These are phyloP conservation scores for Drechslerella dactyloides DNA, from an alignment of 2,329 filamentous ascomycete genomes.

Conservation along the genomic window DNA sequence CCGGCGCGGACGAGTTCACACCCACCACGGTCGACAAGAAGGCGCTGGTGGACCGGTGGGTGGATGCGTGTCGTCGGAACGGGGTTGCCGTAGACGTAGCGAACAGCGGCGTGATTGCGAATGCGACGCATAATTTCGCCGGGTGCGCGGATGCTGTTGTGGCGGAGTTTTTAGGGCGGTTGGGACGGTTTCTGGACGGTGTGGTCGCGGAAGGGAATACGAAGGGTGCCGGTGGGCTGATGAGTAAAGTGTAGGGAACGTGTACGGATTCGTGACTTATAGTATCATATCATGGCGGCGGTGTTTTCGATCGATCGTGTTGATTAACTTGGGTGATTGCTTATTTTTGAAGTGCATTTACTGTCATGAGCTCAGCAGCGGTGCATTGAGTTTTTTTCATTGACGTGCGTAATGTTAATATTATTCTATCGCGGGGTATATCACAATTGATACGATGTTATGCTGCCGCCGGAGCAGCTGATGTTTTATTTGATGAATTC, in stretches of 20 bases:
- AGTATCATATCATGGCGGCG: background rate
- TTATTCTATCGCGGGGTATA: no score
- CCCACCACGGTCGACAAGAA: conserved; percentile 66
- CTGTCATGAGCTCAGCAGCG: no score
- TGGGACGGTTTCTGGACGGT: conserved; percentile 62
- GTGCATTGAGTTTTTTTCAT: no score
- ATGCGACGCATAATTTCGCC: conserved; percentile 64
- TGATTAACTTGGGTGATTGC: no score
- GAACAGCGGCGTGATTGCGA: conserved; percentile 62
- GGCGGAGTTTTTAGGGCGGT: conserved; percentile 62
- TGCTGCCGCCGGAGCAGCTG: no score
- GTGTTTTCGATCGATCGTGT: no score
- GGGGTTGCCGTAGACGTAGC: conserved; percentile 62
- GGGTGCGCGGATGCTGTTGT: conserved; percentile 61
- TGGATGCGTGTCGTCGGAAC: conserved; percentile 58
- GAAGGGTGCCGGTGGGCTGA: conserved; percentile 4
- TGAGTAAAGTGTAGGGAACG: conserved; percentile 25
- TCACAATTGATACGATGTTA: no score
- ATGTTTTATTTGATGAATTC: no score
- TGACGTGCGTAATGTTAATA: no score
- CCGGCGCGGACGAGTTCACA: conserved; percentile 71
- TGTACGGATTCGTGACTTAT: no score
- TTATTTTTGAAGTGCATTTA: no score
- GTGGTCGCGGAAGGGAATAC: conserved; percentile 12
- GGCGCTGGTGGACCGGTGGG: conserved; percentile 67